Percentiles rank a stretch among this genome's conserved stretches.
phyloP scores from a whole-genome alignment of 2,329 filamentous ascomycete species.

The Dothideomycetes sp. region DNA sequence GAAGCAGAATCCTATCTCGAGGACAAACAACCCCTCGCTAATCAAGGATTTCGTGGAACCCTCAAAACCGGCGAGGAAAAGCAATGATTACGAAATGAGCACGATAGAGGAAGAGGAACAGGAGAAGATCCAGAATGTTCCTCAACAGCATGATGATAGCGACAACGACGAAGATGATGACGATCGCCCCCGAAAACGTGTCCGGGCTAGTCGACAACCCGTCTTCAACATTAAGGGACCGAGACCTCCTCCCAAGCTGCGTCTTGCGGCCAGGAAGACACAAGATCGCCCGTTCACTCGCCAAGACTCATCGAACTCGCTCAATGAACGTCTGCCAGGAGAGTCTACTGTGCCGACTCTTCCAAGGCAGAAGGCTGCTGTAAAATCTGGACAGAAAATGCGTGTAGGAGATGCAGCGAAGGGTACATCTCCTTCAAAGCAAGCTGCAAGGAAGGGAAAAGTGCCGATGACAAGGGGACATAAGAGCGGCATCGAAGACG shows the following conservation, averaged over 20 bases:
- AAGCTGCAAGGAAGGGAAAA: too few relatives aligned
- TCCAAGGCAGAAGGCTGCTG: background rate
- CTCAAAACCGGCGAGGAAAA: background rate
- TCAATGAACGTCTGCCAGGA: background rate
- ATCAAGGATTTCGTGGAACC: background rate
- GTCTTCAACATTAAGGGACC: background rate
- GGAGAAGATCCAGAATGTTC: background rate
- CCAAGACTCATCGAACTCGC: background rate
- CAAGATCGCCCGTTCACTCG: background rate
- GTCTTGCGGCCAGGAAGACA: background rate
- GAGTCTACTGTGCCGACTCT: too few relatives aligned
- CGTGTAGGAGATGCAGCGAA: too few relatives aligned
- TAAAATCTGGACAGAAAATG: too few relatives aligned
- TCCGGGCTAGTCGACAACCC: background rate
- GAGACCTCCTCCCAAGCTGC: background rate
- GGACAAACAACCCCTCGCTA: background rate
- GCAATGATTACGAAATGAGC: too few relatives aligned
- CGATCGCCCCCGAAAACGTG: conserved; percentile 2
- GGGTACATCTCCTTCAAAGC: too few relatives aligned
- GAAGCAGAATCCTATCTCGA: background rate
- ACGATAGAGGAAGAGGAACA: too few relatives aligned
- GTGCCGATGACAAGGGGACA: too few relatives aligned
- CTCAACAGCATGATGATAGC: background rate
- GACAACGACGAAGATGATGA: conserved; percentile 1
- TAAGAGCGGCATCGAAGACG: too few relatives aligned